phyloP scores from a whole-genome alignment of 2,329 filamentous ascomycete genomes.

The Fusarium humuli region DNA sequence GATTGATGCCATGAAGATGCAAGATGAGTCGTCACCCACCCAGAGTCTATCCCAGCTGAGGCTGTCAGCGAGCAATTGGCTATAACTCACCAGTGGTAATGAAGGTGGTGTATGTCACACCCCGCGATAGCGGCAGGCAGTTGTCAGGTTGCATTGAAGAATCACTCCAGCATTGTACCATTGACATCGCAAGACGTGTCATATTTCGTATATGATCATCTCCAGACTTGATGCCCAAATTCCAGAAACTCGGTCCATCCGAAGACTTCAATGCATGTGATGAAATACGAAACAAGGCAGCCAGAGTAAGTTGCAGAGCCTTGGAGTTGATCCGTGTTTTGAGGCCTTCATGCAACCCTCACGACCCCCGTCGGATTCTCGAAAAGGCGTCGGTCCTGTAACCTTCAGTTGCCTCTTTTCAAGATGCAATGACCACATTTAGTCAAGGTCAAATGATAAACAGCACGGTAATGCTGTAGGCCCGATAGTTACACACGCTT shows the following conservation, averaged over 20 bases:
- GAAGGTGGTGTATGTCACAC: background rate
- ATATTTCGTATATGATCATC: conserved; percentile 16
- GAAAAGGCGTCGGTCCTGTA: accelerated
- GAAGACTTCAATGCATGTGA: background rate
- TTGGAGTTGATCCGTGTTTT: background rate
- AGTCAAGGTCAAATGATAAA: background rate
- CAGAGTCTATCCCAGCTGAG: background rate
- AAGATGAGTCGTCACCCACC: conserved; percentile 19
- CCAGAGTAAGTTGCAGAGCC: background rate
- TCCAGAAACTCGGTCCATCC: background rate
- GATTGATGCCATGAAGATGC: conserved; percentile 4
- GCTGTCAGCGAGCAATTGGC: conserved; percentile 15
- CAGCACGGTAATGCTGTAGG: accelerated
- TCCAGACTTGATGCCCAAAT: background rate
- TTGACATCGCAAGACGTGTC: conserved; percentile 12
- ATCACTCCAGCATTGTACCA: background rate
- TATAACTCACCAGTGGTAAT: background rate
- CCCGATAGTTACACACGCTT: background rate
- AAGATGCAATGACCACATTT: background rate
- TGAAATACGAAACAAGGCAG: background rate
- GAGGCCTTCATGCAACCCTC: conserved; percentile 3
- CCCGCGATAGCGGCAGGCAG: background rate
- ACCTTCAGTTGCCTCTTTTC: background rate
- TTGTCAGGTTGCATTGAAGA: background rate
- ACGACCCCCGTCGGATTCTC: background rate